phyloP scores from a whole-genome alignment of 2,329 filamentous ascomycete species.

The Scedosporium boydii region DNA sequence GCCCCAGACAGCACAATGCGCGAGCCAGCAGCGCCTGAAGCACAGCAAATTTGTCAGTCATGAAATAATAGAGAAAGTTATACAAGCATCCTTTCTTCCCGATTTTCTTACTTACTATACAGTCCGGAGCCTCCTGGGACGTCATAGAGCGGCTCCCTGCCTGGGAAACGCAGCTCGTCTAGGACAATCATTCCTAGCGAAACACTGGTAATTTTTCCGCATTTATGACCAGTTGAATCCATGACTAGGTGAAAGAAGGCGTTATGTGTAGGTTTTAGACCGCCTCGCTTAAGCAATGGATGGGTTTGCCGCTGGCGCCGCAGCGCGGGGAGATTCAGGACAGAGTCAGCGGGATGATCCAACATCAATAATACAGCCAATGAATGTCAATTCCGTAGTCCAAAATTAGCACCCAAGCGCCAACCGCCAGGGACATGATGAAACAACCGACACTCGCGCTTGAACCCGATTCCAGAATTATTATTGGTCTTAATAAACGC shows the following conservation, averaged over 20 bases:
- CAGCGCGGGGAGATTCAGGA: no score
- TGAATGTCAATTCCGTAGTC: no score
- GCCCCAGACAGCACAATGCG: not conserved
- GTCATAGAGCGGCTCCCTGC: not conserved
- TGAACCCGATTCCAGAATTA: no score
- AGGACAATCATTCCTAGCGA: not conserved
- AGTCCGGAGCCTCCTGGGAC: not conserved
- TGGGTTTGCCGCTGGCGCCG: no score
- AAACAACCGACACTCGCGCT: no score
- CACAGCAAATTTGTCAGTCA: not conserved
- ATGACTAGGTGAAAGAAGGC: not conserved
- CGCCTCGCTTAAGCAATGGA: no score
- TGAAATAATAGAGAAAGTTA: not conserved
- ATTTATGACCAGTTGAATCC: not conserved
- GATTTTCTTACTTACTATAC: not conserved
- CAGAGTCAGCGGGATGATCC: no score
- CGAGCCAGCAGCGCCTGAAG: not conserved
- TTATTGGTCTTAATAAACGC: no score
- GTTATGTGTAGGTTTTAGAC: no score
- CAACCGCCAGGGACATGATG: no score
- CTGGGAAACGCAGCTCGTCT: not conserved
- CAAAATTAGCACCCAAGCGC: no score
- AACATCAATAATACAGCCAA: no score
- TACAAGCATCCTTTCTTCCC: not conserved
- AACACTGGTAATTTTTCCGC: not conserved